These are phyloP conservation scores for Porphyrellus sp. DNA, from an alignment of 1,284 basidiomycete species.

Conservation along the genomic window DNA sequence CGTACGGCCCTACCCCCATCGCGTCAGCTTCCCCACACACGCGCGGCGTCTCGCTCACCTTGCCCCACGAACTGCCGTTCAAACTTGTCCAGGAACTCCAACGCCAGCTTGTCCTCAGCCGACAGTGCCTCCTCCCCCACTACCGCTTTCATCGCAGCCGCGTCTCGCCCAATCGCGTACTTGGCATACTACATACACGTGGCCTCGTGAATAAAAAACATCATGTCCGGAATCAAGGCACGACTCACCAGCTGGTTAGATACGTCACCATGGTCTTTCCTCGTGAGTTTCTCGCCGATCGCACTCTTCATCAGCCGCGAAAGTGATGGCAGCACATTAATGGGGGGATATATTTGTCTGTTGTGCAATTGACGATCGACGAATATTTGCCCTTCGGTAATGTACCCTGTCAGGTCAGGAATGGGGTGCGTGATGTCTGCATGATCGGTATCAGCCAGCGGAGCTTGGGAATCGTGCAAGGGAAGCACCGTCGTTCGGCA, in stretches of 20 bases:
- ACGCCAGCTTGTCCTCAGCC: conserved; percentile 88
- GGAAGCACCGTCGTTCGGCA: conserved; percentile 93
- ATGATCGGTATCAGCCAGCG: conserved; percentile 26
- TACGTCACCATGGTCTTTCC: conserved; percentile 98
- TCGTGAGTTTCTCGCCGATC: conserved; percentile 95
- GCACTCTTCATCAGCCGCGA: conserved; percentile 99
- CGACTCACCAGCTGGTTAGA: conserved; percentile 87
- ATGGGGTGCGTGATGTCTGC: conserved; percentile 99
- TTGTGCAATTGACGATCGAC: conserved; percentile 95
- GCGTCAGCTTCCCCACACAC: conserved; percentile 6
- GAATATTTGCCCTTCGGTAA: conserved; percentile 98
- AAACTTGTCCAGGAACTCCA: conserved; percentile 94
- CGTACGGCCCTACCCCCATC: conserved; percentile 74
- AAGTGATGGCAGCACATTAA: conserved; percentile 98
- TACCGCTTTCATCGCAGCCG: conserved; percentile 98
- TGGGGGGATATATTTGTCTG: conserved; percentile 98
- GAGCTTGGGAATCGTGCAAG: conserved; percentile 24
- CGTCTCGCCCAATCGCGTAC: conserved; percentile 97
- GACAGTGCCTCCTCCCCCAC: conserved; percentile 98
- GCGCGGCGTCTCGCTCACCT: conserved; percentile 45
- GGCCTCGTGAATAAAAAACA: conserved; percentile 18
- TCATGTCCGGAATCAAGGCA: conserved; percentile 26
- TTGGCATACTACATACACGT: conserved; percentile 78
- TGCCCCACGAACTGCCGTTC: conserved; percentile 94
- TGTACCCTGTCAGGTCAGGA: conserved; percentile 99